Conservation (phyloP, 2,329 filamentous ascomycete genomes). For the Podosphaera fusca region DNA sequence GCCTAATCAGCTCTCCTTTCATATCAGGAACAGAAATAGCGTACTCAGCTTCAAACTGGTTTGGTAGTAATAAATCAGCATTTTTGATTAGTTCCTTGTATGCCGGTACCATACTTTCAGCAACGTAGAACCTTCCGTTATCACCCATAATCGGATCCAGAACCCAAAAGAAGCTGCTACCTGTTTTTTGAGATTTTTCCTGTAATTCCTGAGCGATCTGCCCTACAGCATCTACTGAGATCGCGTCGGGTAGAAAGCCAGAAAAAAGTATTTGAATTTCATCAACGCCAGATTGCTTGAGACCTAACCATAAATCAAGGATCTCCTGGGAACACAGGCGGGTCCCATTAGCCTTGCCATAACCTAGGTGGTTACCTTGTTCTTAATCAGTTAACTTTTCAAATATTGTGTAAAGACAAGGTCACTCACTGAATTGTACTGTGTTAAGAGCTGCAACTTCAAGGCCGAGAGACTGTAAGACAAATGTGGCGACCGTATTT, state of each 20-base stretch:
- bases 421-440: constrained; percentile 71
- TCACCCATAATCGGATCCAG: constrained; percentile 98
- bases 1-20: constrained; percentile 3
- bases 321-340: constrained; percentile 66
- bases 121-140: constrained; percentile 76
- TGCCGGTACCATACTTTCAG: constrained; percentile 71
- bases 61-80: constrained; percentile 81
- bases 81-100: constrained; percentile 61
- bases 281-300: constrained; percentile 63
- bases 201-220: constrained; percentile 63
- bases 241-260: constrained; percentile 78
- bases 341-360: constrained; percentile 69
- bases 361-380: constrained; percentile 83
- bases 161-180: constrained; percentile 80
- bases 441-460: constrained; percentile 90
- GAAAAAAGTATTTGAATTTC: constrained; percentile 88
- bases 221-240: constrained; percentile 64
- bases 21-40: constrained; percentile 13
- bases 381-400: neutral
- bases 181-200: constrained; percentile 33
- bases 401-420: neutral
- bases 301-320: constrained; percentile 57
- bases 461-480: constrained; percentile 79
- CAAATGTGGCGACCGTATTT: constrained; percentile 90
- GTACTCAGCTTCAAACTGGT: constrained; percentile 93